Conservation (phyloP, 106 monocot species). For the Gastrodia elata region DNA sequence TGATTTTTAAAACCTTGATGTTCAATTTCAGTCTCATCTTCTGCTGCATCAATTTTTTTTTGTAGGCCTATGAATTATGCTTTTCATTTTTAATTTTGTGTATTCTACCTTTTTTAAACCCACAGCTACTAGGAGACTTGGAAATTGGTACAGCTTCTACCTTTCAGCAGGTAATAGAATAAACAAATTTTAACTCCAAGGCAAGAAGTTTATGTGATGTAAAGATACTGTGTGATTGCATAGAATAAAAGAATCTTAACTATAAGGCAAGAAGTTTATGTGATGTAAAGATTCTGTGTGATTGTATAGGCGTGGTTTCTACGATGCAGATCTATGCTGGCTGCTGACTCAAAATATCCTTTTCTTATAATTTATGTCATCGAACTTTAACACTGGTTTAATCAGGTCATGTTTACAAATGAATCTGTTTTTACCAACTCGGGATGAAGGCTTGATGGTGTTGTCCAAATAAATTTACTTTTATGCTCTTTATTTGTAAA, state of each 20-base stretch:
- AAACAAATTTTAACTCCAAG: background rate
- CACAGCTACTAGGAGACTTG: constrained; percentile 5
- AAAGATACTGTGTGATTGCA: background rate
- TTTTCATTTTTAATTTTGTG: background rate
- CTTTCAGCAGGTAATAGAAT: constrained; percentile 7
- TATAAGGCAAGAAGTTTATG: too few species aligned
- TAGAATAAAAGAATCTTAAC: too few species aligned
- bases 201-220: background rate
- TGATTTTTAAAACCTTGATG: background rate
- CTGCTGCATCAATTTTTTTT: background rate
- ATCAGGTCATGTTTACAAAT: background rate
- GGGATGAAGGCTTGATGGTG: too few species aligned
- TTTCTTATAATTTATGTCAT: background rate
- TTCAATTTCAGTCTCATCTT: constrained; percentile 1
- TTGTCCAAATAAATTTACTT: background rate
- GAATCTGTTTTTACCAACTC: background rate
- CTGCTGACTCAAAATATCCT: background rate
- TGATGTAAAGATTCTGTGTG: background rate
- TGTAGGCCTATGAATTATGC: too few species aligned
- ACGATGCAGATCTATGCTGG: background rate
- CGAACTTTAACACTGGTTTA: background rate
- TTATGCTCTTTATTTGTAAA: background rate
- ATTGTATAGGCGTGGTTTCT: background rate
- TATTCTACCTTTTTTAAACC: background rate
- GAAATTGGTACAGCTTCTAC: constrained; percentile 1